Conservation (phyloP, 179 eudicot species). For the Silene coronaria region DNA sequence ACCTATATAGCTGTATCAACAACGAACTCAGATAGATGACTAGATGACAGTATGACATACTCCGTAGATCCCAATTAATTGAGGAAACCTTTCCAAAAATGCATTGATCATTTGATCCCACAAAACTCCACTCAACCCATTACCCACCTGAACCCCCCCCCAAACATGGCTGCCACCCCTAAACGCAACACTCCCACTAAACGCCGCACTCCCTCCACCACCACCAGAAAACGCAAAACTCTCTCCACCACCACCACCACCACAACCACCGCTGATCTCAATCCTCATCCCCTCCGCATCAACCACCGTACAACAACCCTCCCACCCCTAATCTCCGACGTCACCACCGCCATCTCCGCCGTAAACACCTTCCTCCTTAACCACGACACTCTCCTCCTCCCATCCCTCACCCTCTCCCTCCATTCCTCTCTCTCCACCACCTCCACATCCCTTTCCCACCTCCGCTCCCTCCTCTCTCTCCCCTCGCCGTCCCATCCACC, state of each 20-base stretch:
- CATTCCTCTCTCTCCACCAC: constrained; percentile 42
- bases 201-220: constrained; percentile 7
- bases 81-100: background rate
- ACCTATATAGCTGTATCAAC: too few species aligned
- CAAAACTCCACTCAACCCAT: background rate
- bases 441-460: constrained; percentile 31
- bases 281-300: background rate
- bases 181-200: constrained; percentile 17
- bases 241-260: constrained; percentile 15
- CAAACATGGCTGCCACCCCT: constrained; percentile 24
- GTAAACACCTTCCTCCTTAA: constrained; percentile 51
- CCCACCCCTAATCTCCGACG: constrained; percentile 33
- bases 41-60: too few species aligned
- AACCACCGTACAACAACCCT: constrained; percentile 17
- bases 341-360: constrained; percentile 44
- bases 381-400: constrained; percentile 57
- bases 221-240: background rate
- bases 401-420: constrained; percentile 51
- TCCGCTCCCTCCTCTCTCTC: constrained; percentile 18
- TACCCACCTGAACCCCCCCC: too few species aligned
- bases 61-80: too few species aligned
- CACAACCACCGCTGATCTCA: background rate
- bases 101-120: background rate
- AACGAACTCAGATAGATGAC: too few species aligned
- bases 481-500: constrained; percentile 10